These are phyloP conservation scores for Blumeriella jaapii DNA, from an alignment of 2,329 filamentous ascomycete species.

Conservation along the genomic window DNA sequence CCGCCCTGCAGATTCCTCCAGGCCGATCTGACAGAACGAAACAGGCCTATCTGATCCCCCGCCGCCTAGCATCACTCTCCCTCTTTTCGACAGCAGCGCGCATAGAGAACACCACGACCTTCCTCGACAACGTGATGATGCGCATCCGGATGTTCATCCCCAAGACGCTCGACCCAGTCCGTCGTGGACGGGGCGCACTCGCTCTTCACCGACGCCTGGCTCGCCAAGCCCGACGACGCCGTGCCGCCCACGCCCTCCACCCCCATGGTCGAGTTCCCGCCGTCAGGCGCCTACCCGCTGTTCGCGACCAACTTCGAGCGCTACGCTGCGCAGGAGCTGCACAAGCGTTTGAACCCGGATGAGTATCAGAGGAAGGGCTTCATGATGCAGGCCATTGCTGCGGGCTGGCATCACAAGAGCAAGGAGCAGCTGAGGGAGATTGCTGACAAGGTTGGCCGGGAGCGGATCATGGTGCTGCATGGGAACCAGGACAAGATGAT, in stretches of 20 bases:
- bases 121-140: slow-evolving; percentile 51
- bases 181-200: slow-evolving; percentile 52
- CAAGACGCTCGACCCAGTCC: slow-evolving; percentile 54
- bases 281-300: slow-evolving; percentile 31
- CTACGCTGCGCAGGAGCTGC: slow-evolving; percentile 68
- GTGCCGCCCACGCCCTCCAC: slow-evolving; percentile 36
- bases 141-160: slow-evolving; percentile 51
- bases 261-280: slow-evolving; percentile 28
- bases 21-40: background rate
- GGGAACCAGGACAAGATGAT: slow-evolving; percentile 73
- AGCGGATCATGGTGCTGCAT: slow-evolving; percentile 67
- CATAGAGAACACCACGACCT: slow-evolving; percentile 50
- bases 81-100: slow-evolving; percentile 50
- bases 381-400: slow-evolving; percentile 65
- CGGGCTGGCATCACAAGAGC: slow-evolving; percentile 69
- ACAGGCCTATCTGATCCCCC: slow-evolving; percentile 37
- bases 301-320: slow-evolving; percentile 74
- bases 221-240: slow-evolving; percentile 48
- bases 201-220: slow-evolving; percentile 55
- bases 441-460: slow-evolving; percentile 56
- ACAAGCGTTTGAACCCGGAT: slow-evolving; percentile 51
- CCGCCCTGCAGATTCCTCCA: background rate
- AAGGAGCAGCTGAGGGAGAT: slow-evolving; percentile 52
- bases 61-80: slow-evolving; percentile 42
- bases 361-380: slow-evolving; percentile 58